Evolutionary conservation across 2,329 filamentous ascomycete species (phyloP).

Genomic region (Ophiostoma australiae): DNA sequence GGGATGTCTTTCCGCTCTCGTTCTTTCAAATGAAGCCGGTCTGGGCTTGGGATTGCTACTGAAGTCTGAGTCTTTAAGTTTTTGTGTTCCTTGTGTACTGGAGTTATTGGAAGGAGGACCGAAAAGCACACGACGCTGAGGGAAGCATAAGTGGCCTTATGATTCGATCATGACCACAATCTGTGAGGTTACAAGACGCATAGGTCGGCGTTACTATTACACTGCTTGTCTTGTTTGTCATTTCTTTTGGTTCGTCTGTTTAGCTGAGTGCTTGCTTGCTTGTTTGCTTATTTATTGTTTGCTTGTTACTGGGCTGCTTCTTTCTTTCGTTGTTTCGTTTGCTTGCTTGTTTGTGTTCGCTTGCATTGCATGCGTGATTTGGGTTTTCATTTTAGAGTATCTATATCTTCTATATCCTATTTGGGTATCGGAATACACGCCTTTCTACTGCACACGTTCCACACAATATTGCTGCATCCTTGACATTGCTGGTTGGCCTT

Average conservation of each 20-base stretch:
- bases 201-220: background rate
- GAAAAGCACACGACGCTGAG: background rate
- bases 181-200: background rate
- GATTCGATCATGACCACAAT: background rate
- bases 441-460: background rate
- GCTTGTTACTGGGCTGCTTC: background rate
- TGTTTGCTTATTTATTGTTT: background rate
- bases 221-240: background rate
- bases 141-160: background rate
- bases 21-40: too few relatives aligned
- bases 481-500: background rate
- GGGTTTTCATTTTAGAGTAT: background rate
- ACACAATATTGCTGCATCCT: background rate
- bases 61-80: background rate
- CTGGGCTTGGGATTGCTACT: background rate
- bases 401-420: background rate
- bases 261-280: background rate
- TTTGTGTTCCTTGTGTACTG: background rate
- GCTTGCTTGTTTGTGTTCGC: too few relatives aligned
- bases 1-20: too few relatives aligned
- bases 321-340: background rate
- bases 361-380: background rate
- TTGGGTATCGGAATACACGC: background rate
- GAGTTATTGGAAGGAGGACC: background rate
- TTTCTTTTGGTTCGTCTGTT: background rate